Evolutionary conservation across 2,329 filamentous ascomycete species (phyloP), one percentile per base, ranked within the genome.

Genomic region (Lecanosticta acicola): DNA sequence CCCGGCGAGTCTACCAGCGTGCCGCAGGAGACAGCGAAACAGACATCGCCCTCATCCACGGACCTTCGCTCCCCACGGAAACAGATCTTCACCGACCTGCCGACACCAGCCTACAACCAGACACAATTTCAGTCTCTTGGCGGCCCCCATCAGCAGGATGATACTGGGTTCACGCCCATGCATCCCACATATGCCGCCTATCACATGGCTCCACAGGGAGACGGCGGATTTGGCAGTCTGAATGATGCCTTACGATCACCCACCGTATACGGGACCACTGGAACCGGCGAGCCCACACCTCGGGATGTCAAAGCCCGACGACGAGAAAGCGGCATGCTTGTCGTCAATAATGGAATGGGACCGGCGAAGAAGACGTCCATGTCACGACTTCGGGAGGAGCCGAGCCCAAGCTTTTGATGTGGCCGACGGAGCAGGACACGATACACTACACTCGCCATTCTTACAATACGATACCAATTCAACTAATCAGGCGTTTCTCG

Each of bases 41-140:
- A 48, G 26, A 38, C 36, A 18, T 40, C 48, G 10, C 32, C 39
- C 26, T 66, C 43, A 2, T 41, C 49, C 11, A 78, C 81, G 44
- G 78, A 80, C 50, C 75, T 83, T 39, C 77, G 80, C 35, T 83
- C 79, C 35, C 80, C 82, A 16, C 74, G 79, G 18, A 76, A 76
- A 49, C 81, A 84, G 59, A 80, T 81, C 70, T 83, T 83, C 61
- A 76, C 78, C 2, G 79, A 84, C 52, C 67, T 83, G n/a, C 78
- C 81, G 4, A 83, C 80, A 0, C 80, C 80, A 24, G 74, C 74
- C 2, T 82, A 82, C 59, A 75, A 78, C 46, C 78, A 81, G 54
- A 75, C 73, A 8, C 71, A 70, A 21, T 64, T 65, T 49, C 53
- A 58, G 39, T 44, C 48, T 26, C 24, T 46, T 4, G 47, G 45